These are phyloP conservation scores for Scopulariopsis brevicaulis DNA, from an alignment of 2,329 filamentous ascomycete species.

Conservation along the genomic window DNA sequence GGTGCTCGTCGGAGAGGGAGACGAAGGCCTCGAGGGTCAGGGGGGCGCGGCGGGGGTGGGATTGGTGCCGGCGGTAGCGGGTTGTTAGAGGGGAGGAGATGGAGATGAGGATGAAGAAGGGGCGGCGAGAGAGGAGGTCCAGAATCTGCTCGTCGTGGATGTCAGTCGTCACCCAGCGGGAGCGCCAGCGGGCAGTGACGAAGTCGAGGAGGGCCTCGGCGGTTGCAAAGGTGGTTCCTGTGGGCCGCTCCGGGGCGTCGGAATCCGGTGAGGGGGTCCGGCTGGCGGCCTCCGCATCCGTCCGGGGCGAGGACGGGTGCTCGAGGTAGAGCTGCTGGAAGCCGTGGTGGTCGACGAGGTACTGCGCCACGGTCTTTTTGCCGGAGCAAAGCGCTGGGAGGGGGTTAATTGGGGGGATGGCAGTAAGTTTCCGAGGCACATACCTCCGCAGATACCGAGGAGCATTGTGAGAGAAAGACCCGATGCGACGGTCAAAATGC, in stretches of 20 bases:
- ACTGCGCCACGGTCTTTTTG: constrained; percentile 81
- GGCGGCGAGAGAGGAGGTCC: constrained; percentile 65
- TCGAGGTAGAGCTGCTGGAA: constrained; percentile 63
- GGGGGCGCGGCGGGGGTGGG: constrained; percentile 19
- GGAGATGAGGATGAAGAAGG: constrained; percentile 88
- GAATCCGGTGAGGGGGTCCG: not conserved
- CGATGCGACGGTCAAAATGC: constrained; percentile 23
- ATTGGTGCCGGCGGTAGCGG: constrained; percentile 69
- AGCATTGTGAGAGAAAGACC: constrained; percentile 41
- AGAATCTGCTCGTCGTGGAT: constrained; percentile 63
- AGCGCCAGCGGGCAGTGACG: constrained; percentile 74
- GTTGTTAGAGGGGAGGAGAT: constrained; percentile 81
- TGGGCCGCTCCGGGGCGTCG: constrained; percentile 6
- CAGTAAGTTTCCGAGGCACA: constrained; percentile 12
- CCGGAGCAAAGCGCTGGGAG: constrained; percentile 76
- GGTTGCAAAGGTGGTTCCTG: constrained; percentile 38
- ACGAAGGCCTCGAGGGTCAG: constrained; percentile 42
- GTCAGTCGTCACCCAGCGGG: constrained; percentile 77
- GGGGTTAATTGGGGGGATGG: constrained; percentile 3
- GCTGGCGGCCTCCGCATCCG: not conserved
- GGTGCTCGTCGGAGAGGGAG: constrained; percentile 53
- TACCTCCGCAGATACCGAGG: constrained; percentile 67
- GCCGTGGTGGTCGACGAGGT: constrained; percentile 71
- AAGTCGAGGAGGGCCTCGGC: constrained; percentile 66
- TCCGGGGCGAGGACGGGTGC: constrained; percentile 36